Conservation (phyloP, 805 yeast species). For the Candida ipomoeae region DNA sequence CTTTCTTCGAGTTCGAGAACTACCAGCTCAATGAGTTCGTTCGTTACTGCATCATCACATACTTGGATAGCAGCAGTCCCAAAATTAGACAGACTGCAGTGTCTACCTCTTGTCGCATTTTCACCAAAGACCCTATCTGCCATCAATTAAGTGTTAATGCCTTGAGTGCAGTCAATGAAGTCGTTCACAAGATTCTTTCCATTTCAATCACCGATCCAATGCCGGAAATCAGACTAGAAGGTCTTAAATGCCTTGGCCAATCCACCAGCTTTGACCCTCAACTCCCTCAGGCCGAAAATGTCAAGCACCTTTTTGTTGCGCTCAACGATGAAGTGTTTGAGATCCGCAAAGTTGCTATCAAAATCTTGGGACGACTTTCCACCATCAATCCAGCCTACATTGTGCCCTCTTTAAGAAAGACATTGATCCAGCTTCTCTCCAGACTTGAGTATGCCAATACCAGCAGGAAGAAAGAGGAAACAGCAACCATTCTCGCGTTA, state of each 20-base stretch:
- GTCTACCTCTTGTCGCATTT: conserved; percentile 72
- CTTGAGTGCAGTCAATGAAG: conserved; percentile 76
- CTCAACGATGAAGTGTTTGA: conserved; percentile 86
- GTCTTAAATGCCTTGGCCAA: conserved; percentile 56
- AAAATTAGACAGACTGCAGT: conserved; percentile 83
- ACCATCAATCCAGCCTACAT: conserved; percentile 91
- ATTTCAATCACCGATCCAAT: conserved; percentile 85
- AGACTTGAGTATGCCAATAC: conserved; percentile 78
- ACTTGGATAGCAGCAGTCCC: conserved; percentile 75
- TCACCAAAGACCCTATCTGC: conserved; percentile 76
- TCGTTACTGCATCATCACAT: conserved; percentile 74
- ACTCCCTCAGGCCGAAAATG: conserved; percentile 89
- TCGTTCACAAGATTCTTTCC: conserved; percentile 72
- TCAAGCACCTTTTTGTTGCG: conserved; percentile 78
- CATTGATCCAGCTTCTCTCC: conserved; percentile 78
- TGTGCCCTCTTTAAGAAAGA: conserved; percentile 85
- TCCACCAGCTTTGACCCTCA: conserved; percentile 84
- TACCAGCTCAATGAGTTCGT: conserved; percentile 85
- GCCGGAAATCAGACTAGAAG: conserved; percentile 79
- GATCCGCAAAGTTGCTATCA: conserved; percentile 73
- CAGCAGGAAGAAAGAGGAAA: conserved; percentile 76
- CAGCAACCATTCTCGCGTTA: conserved; percentile 68
- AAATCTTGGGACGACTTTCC: conserved; percentile 78
- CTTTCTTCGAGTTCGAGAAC: conserved; percentile 68
- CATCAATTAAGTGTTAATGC: conserved; percentile 79